Evolutionary conservation across 345 rosid species (phyloP), one percentile per base, ranked within the genome.

Genomic region (Corchorus capsularis): DNA sequence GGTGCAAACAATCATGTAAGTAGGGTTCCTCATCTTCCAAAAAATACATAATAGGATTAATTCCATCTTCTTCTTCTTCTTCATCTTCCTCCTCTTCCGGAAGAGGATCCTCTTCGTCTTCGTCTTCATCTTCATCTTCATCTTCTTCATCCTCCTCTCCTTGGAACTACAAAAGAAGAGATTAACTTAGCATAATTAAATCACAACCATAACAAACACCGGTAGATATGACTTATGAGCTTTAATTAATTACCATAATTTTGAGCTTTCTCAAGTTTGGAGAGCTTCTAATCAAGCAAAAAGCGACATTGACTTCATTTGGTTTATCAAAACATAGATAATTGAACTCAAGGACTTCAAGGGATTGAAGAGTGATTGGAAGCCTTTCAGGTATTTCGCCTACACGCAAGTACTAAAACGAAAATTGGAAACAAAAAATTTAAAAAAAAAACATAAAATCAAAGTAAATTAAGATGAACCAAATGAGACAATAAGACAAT

Each of bases 231-330:
- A 39, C 41, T 39, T 39, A 53, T n/a, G 20, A 17, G 59, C 22
- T 55, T n/a, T n/a, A n/a, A n/a, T n/a, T n/a, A n/a, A n/a, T n/a
- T 10, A 55, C 27, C 60, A 6, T 3, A 6, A 55, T 55, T 55
- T 55, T 55, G 60, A 55, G 60, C 27, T 55, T 55, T 55, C 60
- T 55, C 60, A 55, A 55, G 27, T 55, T 55, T n/a, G 27, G 60
- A 55, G 55, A n/a, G 27, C 60, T 55, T n/a, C 60, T 55, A 2
- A 55, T n/a, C 10, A 55, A 55, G 60, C 60, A 55, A 55, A 54
- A 8, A 17, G 57, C 54, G 6, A 9, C 0, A 54, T 19, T 2
- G 20, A 19, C 57, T 19, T 54, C 57, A 17, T 7, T 54, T 54
- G 20, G 20, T 16, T 2, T 4, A 54, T 9, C 57, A 17, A 54